phyloP scores from a whole-genome alignment of 2,329 filamentous ascomycete species.

The Botrytis fragariae region DNA sequence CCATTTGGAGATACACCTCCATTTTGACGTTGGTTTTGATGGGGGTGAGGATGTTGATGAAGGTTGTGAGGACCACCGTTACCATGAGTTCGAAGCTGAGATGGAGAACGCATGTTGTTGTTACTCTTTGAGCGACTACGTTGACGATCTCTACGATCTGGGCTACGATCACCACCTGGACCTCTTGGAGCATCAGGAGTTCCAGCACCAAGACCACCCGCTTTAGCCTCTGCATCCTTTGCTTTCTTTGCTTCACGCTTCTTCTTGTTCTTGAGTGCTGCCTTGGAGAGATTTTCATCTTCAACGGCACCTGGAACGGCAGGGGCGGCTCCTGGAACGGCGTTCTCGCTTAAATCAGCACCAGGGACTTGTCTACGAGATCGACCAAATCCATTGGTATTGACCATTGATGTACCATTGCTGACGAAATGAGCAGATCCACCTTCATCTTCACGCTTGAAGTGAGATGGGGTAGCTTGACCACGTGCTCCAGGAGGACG shows the following conservation, averaged over 20 bases:
- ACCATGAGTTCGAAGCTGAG: slow-evolving; percentile 45
- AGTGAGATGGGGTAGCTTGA: slow-evolving; percentile 82
- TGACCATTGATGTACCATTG: slow-evolving; percentile 67
- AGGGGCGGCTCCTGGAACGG: slow-evolving; percentile 67
- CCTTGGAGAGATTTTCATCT: slow-evolving; percentile 73
- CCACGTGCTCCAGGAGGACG: slow-evolving; percentile 91
- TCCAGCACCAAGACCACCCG: slow-evolving; percentile 41
- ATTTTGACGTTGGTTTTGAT: slow-evolving; percentile 15
- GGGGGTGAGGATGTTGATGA: slow-evolving; percentile 30
- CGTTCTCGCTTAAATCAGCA: slow-evolving; percentile 67
- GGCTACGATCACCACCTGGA: slow-evolving; percentile 34
- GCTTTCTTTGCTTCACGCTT: slow-evolving; percentile 92
- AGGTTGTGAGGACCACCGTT: slow-evolving; percentile 46
- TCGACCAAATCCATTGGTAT: slow-evolving; percentile 74
- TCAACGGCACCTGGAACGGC: slow-evolving; percentile 58
- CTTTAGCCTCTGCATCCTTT: slow-evolving; percentile 71
- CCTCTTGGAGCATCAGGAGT: slow-evolving; percentile 27
- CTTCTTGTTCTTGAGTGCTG: slow-evolving; percentile 96
- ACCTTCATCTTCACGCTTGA: slow-evolving; percentile 96
- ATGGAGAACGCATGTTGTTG: slow-evolving; percentile 46
- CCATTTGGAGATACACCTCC: background rate
- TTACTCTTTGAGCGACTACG: slow-evolving; percentile 49
- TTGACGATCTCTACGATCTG: slow-evolving; percentile 52
- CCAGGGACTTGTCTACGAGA: slow-evolving; percentile 79
- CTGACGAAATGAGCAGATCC: slow-evolving; percentile 80